Base-by-base conservation (phyloP, 2,329 filamentous ascomycete species). In the Colletotrichum aenigma region DNA sequence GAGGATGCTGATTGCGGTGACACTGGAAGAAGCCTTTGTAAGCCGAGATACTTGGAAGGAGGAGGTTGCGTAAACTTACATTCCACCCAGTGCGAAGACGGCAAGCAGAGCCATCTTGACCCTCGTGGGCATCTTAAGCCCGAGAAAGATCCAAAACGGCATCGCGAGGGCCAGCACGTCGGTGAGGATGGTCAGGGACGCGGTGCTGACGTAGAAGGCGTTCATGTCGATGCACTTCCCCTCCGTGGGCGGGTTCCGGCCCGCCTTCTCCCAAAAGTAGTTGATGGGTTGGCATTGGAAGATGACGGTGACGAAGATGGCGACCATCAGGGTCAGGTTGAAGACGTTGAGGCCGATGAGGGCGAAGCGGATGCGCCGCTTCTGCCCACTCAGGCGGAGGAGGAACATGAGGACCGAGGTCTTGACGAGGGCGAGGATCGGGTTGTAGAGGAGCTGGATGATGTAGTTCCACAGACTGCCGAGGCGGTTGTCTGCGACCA, bases 281-380 rank as follows among this genome's bases (percentile, higher is more conserved):
- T 79, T 78, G 48, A 87, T 78, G 3, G 85, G 85, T n/a, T 78
- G 80, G 76, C 87, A 88, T 68, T 88, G 85, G 68, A 88, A 84
- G 4, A 86, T 66, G 24, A 83, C 82, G 3, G 81, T 82, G 62
- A 86, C 78, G 74, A 87, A 84, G 13, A 86, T 81, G 32, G 83
- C 81, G 4, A 85, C 78, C 34, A 83, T 81, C 48, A 86, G 81
- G 0, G 81, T 74, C 2, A 81, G 73, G 70, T 87, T 87, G 76
- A 86, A 78, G 36, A 78, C 76, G 79, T 85, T 80, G 71, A 86
- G 75, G 24, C 76, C 80, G 64, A 81, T 74, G 71, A 86, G 76
- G n/a, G 70, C 18, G n/a, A 60, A 72, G 5, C 81, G 81, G 7
- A 83, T 77, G 34, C 79, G 74, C 13, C 78, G 71, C 73, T 82